Base-by-base conservation (phyloP, 306 rosid species). In the Rosa chinensis region DNA sequence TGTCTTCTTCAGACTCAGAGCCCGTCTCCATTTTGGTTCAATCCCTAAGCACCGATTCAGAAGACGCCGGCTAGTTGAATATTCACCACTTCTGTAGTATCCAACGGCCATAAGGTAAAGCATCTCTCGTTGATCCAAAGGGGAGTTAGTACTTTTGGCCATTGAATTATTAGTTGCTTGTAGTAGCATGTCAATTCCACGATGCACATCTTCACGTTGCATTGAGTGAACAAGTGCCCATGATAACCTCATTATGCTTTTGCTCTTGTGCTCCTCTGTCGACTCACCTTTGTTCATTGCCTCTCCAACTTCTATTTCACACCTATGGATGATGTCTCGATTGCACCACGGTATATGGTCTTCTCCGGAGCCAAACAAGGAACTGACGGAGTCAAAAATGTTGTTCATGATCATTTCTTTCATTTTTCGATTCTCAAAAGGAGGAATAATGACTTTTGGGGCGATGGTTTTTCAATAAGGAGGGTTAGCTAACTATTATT, bases 221-320 rank as follows among this genome's bases (percentile, higher is more conserved):
- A 87, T 89, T 43, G 96, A 95, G 87, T 95, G 98, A 68, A 95
- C 98, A 55, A 95, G 97, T 17, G 99, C 97, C 98, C 98, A 95
- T 5, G 98, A 92, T 84, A 95, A 76, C 85, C 97, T 88, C 97
- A 92, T 89, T 67, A 92, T 90, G 83, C 97, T 86, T 78, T 91
- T 97, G 53, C 80, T 84, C 85, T 80, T 86, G 44, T 84, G 88
- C 77, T 91, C 95, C 70, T 88, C 86, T 1, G 17, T 62, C 18
- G 88, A 78, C 56, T 81, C 92, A 3, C 85, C 89, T 39, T 81
- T 76, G 77, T 83, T 32, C 64, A 61, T 25, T 8, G 84, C 92
- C 82, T 89, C 94, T 6, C 85, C 91, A 80, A 91, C 90, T 78
- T 95, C 98, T 87, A 87, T 91, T 79, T 93, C 98, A 70, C 90